Percentiles rank a stretch among this genome's conserved stretches.
Conservation (phyloP, 805 yeast genomes). For the Yarrowia sp. region DNA sequence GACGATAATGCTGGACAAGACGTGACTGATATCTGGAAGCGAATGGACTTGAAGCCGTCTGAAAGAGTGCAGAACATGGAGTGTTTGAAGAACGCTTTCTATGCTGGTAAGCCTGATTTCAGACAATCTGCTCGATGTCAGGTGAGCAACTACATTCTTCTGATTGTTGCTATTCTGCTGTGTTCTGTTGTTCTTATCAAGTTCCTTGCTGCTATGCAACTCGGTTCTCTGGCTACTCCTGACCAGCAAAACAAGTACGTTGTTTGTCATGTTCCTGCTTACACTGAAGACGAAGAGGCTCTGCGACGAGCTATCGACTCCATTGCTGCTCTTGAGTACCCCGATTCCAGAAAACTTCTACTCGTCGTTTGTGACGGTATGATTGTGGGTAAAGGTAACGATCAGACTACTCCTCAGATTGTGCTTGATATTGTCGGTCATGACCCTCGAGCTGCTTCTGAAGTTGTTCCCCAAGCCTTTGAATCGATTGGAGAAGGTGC, state of each 20-base stretch:
- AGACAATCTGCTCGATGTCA: constrained; percentile 42
- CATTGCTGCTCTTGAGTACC: constrained; percentile 56
- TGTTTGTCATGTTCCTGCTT: constrained; percentile 53
- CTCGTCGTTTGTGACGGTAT: constrained; percentile 59
- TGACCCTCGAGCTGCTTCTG: constrained; percentile 52
- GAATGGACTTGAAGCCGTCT: constrained; percentile 34
- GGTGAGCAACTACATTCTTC: constrained; percentile 44
- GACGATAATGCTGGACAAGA: constrained; percentile 42
- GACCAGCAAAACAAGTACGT: constrained; percentile 43
- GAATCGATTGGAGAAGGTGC: constrained; percentile 62
- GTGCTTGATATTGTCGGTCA: constrained; percentile 55
- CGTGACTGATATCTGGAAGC: constrained; percentile 35
- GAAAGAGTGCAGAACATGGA: constrained; percentile 36
- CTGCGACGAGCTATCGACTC: constrained; percentile 59
- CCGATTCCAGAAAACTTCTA: constrained; percentile 57
- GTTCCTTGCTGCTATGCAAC: constrained; percentile 45
- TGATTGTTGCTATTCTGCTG: constrained; percentile 42
- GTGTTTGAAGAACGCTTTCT: constrained; percentile 43
- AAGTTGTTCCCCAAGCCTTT: constrained; percentile 50
- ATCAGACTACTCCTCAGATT: constrained; percentile 56
- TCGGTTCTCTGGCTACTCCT: constrained; percentile 38
- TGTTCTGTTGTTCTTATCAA: constrained; percentile 41
- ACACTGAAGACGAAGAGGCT: constrained; percentile 59
- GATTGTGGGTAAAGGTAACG: constrained; percentile 64
- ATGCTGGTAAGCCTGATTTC: constrained; percentile 44